Evolutionary conservation across 2,329 filamentous ascomycete genomes (phyloP), one percentile per base, ranked within the genome.

Genomic region (Tolypocladium tropicale): DNA sequence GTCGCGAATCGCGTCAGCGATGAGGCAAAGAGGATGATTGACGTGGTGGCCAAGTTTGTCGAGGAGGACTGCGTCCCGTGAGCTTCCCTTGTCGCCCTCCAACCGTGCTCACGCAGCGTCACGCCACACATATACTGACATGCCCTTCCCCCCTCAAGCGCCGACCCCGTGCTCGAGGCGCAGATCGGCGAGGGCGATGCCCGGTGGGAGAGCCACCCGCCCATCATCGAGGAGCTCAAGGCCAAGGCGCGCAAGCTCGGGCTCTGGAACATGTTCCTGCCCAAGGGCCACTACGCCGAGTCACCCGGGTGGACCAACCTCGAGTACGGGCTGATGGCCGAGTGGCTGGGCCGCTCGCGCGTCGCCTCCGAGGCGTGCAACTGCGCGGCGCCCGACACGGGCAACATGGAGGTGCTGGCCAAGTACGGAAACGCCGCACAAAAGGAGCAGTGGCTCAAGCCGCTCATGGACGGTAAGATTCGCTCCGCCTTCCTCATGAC

Each of bases 261-360:
- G 1, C 79, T 99, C 50, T 99, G 94, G 94, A 99, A 99, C 75
- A 88, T 99, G 86, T 99, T 99, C 79, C 75, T 99, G 63, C 90
- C 94, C 61, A 93, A 89, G 77, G 91, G 86, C 65, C 92, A 96
- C 75, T 97, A 96, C 80, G 90, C 88, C 72, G 90, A 96, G 76
- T 95, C 91, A 1, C 91, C 93, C 28, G 94, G 94, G 36, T 96
- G 90, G 76, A 90, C 85, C 58, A 99, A 97, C 74, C 78, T 99
- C 60, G 94, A 99, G 75, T 99, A 99, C 69, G 94, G 92, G 14
- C 77, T 99, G 65, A 99, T 97, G 92, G 94, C 94, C 21, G 94
- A 99, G 76, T 89, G 90, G 76, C 78, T 97, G 64, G 94, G 94
- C 61, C 93, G 90, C 76, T 95, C 89, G 63, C 79, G 82, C 68